Evolutionary conservation across 768 basidiomycete species (phyloP), one percentile per base, ranked within the genome.

Genomic region (Dioszegia hungarica): DNA sequence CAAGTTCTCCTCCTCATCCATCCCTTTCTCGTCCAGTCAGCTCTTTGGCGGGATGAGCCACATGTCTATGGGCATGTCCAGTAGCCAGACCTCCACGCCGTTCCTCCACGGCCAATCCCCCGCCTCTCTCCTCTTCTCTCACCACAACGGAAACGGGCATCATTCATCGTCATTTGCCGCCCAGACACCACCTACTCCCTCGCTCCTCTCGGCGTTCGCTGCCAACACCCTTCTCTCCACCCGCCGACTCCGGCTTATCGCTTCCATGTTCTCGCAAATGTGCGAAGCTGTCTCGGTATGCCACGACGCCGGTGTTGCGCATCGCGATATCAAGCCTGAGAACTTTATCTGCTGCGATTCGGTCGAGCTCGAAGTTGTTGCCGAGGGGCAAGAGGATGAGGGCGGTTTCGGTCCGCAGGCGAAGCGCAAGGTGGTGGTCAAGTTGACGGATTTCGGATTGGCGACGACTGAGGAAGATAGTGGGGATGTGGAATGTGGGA

Each of bases 291-390:
- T 99, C 12, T 89, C 90, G 2, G 85, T 87, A 5, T 97, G 94
- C 78, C 94, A 99, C 73, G 86, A 86, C 17, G 85, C 86, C 60
- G 86, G 86, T 34, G 88, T 99, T 60, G 90, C 86, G 73, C 94
- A 99, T 74, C 85, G 94, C 59, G 94, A 99, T 77, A 97, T 99
- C 82, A 99, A 99, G 79, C 94, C 94, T 0, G 94, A 98, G 80
- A 97, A 98, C 79, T 77, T 78, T 54, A 78, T 78, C 50, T 75
- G 74, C 56, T 76, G 73, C 44, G 75, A 78, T 52, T 74, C 72
- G 19, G 60, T 71, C 15, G 74, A 75, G 54, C 54, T 75, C 20
- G 70, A 72, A 45, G 63, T 64, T 25, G 63, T 54, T 2, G 66
- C 82, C 19, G 62, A 54, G 14, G 60, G 63, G 20, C 34, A 62